Percentiles rank a stretch among this genome's conserved stretches.
phyloP scores from a whole-genome alignment of 2,329 filamentous ascomycete genomes.

The Fusarium temperatum region DNA sequence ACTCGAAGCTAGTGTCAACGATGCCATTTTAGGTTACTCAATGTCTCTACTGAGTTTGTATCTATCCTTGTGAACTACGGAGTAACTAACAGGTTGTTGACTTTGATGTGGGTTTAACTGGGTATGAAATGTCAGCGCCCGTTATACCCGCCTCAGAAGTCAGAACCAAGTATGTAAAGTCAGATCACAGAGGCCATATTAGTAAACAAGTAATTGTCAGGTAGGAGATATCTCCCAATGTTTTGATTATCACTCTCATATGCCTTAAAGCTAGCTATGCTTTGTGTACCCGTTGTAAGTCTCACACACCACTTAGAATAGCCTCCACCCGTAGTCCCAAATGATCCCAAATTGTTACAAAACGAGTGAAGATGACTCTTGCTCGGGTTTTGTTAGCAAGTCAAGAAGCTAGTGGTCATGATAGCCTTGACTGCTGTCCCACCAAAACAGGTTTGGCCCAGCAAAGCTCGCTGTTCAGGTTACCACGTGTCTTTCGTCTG shows the following conservation, averaged over 20 bases:
- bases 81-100: slow-evolving; percentile 16
- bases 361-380: slow-evolving; percentile 24
- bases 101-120: slow-evolving; percentile 15
- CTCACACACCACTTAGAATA: slow-evolving; percentile 23
- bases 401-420: slow-evolving; percentile 24
- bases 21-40: slow-evolving; percentile 25
- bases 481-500: slow-evolving; percentile 23
- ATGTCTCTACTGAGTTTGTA: slow-evolving; percentile 4
- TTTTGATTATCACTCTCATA: slow-evolving; percentile 18
- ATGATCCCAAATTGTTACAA: slow-evolving; percentile 39
- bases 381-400: slow-evolving; percentile 29
- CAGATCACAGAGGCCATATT: not conserved
- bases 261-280: slow-evolving; percentile 17
- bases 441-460: slow-evolving; percentile 35
- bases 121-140: slow-evolving; percentile 10
- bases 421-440: slow-evolving; percentile 32
- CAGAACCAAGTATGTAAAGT: not conserved
- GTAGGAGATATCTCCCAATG: slow-evolving; percentile 23
- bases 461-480: slow-evolving; percentile 26
- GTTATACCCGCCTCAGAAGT: slow-evolving; percentile 20
- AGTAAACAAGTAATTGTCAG: slow-evolving; percentile 5
- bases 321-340: slow-evolving; percentile 18
- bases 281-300: slow-evolving; percentile 20
- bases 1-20: slow-evolving; percentile 25
- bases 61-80: slow-evolving; percentile 1